Evolutionary conservation across 2,329 filamentous ascomycete genomes (phyloP).

Genomic region (Fusarium nanum): DNA sequence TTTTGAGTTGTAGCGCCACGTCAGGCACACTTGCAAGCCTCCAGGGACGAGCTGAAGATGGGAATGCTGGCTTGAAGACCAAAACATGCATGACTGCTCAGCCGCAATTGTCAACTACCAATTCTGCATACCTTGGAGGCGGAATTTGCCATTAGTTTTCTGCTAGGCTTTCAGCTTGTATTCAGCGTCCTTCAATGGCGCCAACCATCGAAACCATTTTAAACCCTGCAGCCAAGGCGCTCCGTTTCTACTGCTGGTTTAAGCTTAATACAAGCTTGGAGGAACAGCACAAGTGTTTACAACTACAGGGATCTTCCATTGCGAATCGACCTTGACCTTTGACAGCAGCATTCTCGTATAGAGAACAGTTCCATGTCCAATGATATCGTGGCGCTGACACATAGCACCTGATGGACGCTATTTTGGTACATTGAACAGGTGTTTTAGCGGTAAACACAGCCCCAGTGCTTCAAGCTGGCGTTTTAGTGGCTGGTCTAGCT

Average conservation of each 20-base stretch:
- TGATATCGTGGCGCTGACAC: background rate
- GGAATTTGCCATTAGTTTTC: background rate
- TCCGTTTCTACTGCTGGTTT: background rate
- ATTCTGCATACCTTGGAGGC: background rate
- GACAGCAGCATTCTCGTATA: background rate
- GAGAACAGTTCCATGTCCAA: background rate
- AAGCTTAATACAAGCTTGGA: constrained; percentile 3
- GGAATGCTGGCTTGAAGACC: background rate
- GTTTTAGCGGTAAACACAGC: constrained; percentile 23
- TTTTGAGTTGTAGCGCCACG: background rate
- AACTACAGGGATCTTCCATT: background rate
- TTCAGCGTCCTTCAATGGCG: background rate
- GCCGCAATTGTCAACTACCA: background rate
- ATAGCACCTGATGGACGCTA: constrained; percentile 15
- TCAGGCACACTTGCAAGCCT: background rate
- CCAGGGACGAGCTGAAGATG: background rate
- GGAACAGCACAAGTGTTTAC: background rate
- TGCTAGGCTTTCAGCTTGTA: background rate
- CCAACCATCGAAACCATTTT: background rate
- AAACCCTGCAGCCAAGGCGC: background rate
- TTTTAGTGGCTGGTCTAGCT: constrained; percentile 25
- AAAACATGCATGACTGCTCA: constrained; percentile 9
- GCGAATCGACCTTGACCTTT: background rate
- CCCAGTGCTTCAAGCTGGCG: background rate
- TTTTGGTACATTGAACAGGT: constrained; percentile 12